Evolutionary conservation across 2,329 filamentous ascomycete species (phyloP), one percentile per base, ranked within the genome.

Genomic region (Botrytis fragariae): DNA sequence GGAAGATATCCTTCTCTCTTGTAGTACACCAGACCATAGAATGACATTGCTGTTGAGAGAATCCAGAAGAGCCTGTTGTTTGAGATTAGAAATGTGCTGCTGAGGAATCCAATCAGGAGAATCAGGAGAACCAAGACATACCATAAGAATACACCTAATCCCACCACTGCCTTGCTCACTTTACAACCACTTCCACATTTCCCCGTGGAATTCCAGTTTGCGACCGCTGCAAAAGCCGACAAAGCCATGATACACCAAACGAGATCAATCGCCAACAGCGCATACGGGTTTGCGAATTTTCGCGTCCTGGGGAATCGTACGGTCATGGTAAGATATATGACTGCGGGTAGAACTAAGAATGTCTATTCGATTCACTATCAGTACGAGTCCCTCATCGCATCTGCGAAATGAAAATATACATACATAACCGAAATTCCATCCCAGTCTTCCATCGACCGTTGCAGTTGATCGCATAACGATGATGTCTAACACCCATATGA

Each of bases 341-440:
- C 89, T 62, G 88, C 88, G 0, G 89, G 89, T 64, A 91, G 84
- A 25, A 87, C 87, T 45, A 92, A 82, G 83, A 92, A 91, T 81
- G 88, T 91, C 90, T 92, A 74, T 71, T 65, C 10, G 39, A 42
- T 4, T 25, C 16, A 42, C 32, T 1, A 37, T 62, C 44, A 42
- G 69, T 76, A 65, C 73, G 68, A 42, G 32, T 37, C 39, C n/a
- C 3, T 5, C 4, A n/a, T 9, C 14, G 3, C 32, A 32, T 71
- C 32, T 71, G 59, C 32, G 67, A 20, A 57, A 60, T 22, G n/a
- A 20, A 12, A 32, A 62, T 44, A 65, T 14, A 82, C 88, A 74
- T 84, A 91, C 89, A 82, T 90, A 84, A 76, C 84, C 89, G 76
- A 91, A 91, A 0, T 88, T 86, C 89, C 89, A 91, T 75, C 86